Conservation (phyloP, 2,329 filamentous ascomycete species). For the Coniosporium uncinatum region DNA sequence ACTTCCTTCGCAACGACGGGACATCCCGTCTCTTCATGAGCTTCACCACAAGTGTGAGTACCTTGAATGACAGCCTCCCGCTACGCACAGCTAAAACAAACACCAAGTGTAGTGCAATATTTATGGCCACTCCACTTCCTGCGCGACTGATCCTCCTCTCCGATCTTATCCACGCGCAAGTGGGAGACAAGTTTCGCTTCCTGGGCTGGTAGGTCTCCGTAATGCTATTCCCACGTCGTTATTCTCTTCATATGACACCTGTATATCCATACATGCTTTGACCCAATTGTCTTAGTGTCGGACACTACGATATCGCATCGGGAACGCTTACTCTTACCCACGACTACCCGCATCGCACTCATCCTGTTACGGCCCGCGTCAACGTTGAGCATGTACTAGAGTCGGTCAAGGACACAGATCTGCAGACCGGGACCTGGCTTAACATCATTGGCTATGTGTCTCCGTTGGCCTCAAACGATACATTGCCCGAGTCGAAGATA, state of each 20-base stretch:
- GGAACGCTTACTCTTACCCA: conserved; percentile 66
- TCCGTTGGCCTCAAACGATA: no score
- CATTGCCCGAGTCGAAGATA: neutral
- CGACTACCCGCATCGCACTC: conserved; percentile 35
- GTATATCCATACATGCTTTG: neutral
- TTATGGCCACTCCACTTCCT: conserved; percentile 51
- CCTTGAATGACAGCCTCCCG: no score
- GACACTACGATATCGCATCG: conserved; percentile 47
- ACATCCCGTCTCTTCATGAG: no score
- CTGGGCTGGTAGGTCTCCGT: conserved; percentile 72
- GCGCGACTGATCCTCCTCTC: conserved; percentile 40
- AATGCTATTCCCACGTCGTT: neutral
- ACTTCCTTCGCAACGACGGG: no score
- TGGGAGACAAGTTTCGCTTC: conserved; percentile 83
- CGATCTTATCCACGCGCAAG: conserved; percentile 37
- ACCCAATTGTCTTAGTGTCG: conserved; percentile 40
- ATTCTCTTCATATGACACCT: no score
- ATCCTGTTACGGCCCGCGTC: conserved; percentile 48
- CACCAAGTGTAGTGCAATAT: neutral
- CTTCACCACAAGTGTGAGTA: no score
- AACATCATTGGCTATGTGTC: conserved; percentile 79
- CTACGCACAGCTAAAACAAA: no score
- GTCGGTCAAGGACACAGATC: conserved; percentile 54
- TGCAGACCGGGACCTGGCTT: conserved; percentile 76
- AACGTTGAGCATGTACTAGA: conserved; percentile 69